Evolutionary conservation across 805 yeast genomes (phyloP), one percentile per base, ranked within the genome.

Genomic region (Priceomyces castillae): DNA sequence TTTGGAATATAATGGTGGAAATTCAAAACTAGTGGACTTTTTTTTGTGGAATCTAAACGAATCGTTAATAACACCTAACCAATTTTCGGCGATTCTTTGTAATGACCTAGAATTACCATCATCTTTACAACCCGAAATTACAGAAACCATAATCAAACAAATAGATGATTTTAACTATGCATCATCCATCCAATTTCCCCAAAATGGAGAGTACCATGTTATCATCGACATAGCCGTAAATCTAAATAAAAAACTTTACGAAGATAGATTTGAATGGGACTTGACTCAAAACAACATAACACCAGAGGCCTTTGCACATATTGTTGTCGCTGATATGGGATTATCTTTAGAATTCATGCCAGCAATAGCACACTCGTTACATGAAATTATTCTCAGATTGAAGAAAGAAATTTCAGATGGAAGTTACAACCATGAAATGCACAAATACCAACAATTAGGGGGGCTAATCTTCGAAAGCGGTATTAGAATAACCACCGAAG

Each of bases 191-290:
- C 81, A 81, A 41, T 72, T 89, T 20, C 92, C 95, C 5, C 42
- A 58, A 2, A 57, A 57, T 14, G 69, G 65, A 30, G 87, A 82
- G 44, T 73, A 75, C 35, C 94, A 86, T 56, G 95, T 86, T 1
- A 76, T 94, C 3, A 76, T 94, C 28, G 86, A 89, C 50, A 65
- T 94, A 30, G 82, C 92, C 12, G 86, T 94, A 39, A 88, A 85
- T 57, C 68, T 94, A 48, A 89, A 90, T 50, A 86, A 86, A 58
- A 83, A 82, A 53, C 74, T 90, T 34, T 90, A 82, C 56, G 96
- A 90, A 53, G 99, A 94, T 64, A 85, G 86, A 60, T 84, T 94
- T 50, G 98, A 94, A 64, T 92, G 98, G 98, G 95, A 94, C 57
- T 70, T 94, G 58, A 30, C 57, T 26, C 73, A 69, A 46, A 61